These are phyloP conservation scores for Plectranthus barbatus DNA, from an alignment of 257 asterid genomes.

Conservation along the genomic window DNA sequence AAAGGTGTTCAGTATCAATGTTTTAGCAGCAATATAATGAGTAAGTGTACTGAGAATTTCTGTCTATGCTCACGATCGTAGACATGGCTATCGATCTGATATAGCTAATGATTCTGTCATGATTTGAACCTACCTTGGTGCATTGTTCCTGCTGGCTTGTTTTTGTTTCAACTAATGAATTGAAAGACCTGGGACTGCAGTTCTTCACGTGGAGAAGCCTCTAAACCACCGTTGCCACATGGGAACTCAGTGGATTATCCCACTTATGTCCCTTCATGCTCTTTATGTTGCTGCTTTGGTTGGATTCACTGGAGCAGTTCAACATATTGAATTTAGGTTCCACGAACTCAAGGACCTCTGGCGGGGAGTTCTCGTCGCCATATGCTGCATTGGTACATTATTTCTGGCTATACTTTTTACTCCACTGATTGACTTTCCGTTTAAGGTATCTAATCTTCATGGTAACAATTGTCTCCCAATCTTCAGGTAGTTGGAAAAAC, in stretches of 20 bases:
- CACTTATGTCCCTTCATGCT: slow-evolving; percentile 59
- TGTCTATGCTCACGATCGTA: not conserved
- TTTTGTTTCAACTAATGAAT: slow-evolving; percentile 2
- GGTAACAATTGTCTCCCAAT: not conserved
- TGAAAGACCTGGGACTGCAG: slow-evolving; percentile 28
- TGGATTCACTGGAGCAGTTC: slow-evolving; percentile 62
- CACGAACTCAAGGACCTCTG: slow-evolving; percentile 81
- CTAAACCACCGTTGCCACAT: slow-evolving; percentile 76
- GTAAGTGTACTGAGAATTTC: not conserved
- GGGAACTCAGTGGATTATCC: slow-evolving; percentile 55
- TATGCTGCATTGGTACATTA: slow-evolving; percentile 55
- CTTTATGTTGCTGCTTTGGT: slow-evolving; percentile 61
- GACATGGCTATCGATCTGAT: not conserved
- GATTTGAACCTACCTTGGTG: no score
- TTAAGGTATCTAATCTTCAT: not conserved
- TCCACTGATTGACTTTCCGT: no score
- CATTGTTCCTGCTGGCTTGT: not conserved
- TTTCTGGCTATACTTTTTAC: not conserved
- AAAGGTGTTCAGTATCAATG: not conserved
- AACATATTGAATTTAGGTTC: slow-evolving; percentile 73
- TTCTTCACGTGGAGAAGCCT: slow-evolving; percentile 53
- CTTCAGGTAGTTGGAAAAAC: not conserved
- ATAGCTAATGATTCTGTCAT: no score
- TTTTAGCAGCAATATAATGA: not conserved
- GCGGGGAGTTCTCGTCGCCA: slow-evolving; percentile 67